Percentiles rank a stretch among this genome's conserved stretches.
phyloP scores from a whole-genome alignment of 495 filamentous ascomycete genomes.

The Penicillium verhagenii region DNA sequence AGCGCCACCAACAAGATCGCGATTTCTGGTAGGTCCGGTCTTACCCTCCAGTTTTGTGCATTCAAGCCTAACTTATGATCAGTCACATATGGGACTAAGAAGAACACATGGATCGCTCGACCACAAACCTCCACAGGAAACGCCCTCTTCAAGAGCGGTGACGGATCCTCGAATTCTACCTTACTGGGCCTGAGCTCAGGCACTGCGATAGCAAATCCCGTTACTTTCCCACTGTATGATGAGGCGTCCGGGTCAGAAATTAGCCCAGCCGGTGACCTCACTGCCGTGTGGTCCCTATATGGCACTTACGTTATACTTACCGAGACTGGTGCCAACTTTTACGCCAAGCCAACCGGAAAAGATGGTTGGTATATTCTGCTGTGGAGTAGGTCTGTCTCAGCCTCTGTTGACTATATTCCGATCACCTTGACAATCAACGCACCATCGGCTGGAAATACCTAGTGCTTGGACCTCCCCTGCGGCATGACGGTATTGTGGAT shows the following conservation, averaged over 20 bases:
- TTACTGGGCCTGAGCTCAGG: background rate
- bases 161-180: background rate
- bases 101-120: conserved; percentile 3
- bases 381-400: conserved; percentile 31
- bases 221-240: too few relatives aligned
- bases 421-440: conserved; percentile 26
- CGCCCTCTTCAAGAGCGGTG: background rate
- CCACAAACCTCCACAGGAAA: background rate
- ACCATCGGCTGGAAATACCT: conserved; percentile 7
- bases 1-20: conserved; percentile 10
- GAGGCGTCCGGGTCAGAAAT: too few relatives aligned
- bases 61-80: background rate
- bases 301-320: conserved; percentile 25
- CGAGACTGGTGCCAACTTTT: conserved; percentile 8
- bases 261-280: background rate
- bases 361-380: conserved; percentile 27
- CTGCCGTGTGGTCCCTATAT: conserved; percentile 21
- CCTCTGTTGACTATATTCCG: conserved; percentile 16
- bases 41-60: background rate
- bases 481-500: background rate
- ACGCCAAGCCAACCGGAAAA: conserved; percentile 9
- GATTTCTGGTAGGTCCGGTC: conserved; percentile 4
- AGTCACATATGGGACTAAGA: background rate
- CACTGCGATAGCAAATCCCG: background rate
- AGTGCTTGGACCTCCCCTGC: background rate